Evolutionary conservation across 805 yeast genomes (phyloP), one percentile per base, ranked within the genome.

Genomic region (Candida gorgasii): DNA sequence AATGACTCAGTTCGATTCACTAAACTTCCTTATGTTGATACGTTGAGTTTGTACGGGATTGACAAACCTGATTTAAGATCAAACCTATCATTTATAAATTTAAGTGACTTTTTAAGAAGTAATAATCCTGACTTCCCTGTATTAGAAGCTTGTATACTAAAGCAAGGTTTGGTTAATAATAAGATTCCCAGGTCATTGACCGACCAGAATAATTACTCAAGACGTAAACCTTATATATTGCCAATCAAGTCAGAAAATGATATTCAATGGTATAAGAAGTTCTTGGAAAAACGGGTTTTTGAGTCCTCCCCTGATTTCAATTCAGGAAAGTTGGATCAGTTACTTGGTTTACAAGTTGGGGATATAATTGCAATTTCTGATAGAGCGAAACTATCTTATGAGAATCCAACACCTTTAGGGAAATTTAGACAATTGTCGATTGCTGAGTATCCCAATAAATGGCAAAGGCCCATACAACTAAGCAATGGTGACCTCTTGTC

Each of bases 361-460:
- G 96, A 89, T 59, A 65, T 87, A 2, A 56, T 93, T 23, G 92
- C 90, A 2, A 75, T 86, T 11, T 74, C 89, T n/a, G 86, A 86
- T n/a, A 73, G 98, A 46, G 78, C 85, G 1, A 55, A 58, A 11
- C 44, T 79, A 16, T 67, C 92, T 0, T 92, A 88, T 58, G 99
- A 92, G 56, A 92, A 89, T 55, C 98, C 98, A 15, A 93, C 98
- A 0, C 98, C 99, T 0, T 64, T 93, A 40, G 99, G 99, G 0
- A 75, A 84, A 42, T 75, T 87, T 50, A 75, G 99, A 45, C 96
- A 89, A 56, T 55, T 87, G 39, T 79, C 89, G 0, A 79, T 84
- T 17, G 73, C 73, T 30, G 69, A 63, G 32, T 76, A 62, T 49
- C 89, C 87, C 0, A 52, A 53, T 1, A 57, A 65, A 20, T 76